Evolutionary conservation across 768 basidiomycete species (phyloP).

Genomic region (Boletus subparvulus): DNA sequence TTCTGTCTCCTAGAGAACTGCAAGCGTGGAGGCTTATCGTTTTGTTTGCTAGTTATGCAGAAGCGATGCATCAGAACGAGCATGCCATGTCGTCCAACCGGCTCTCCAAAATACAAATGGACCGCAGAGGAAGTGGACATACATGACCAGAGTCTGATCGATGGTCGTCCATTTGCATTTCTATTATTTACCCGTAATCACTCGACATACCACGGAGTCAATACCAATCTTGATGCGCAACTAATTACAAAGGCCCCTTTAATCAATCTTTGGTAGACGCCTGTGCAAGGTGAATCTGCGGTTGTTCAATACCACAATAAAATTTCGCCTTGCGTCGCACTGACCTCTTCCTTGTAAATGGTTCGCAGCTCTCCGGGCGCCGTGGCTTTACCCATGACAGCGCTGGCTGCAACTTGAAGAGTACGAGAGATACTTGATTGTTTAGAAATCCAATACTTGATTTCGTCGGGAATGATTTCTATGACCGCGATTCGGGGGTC

Average conservation of each 20-base stretch:
- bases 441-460: slow-evolving; percentile 77
- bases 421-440: slow-evolving; percentile 57
- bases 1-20: background rate
- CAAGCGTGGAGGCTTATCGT: background rate
- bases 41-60: slow-evolving; percentile 48
- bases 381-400: slow-evolving; percentile 60
- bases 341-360: slow-evolving; percentile 71
- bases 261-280: slow-evolving; percentile 9
- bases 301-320: background rate
- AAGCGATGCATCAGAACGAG: slow-evolving; percentile 76
- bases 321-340: slow-evolving; percentile 15
- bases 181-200: background rate
- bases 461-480: slow-evolving; percentile 75
- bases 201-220: slow-evolving; percentile 16
- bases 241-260: background rate
- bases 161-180: background rate
- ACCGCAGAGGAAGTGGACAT: slow-evolving; percentile 20
- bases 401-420: slow-evolving; percentile 57
- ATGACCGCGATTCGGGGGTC: slow-evolving; percentile 83
- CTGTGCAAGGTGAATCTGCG: slow-evolving; percentile 19
- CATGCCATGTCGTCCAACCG: slow-evolving; percentile 69
- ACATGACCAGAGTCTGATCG: background rate
- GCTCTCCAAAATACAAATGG: slow-evolving; percentile 39
- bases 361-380: slow-evolving; percentile 76
- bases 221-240: background rate